Evolutionary conservation across 371 early-diverging fungal genomes (phyloP), one percentile per base, ranked within the genome.

Genomic region (Blakeslea trispora): DNA sequence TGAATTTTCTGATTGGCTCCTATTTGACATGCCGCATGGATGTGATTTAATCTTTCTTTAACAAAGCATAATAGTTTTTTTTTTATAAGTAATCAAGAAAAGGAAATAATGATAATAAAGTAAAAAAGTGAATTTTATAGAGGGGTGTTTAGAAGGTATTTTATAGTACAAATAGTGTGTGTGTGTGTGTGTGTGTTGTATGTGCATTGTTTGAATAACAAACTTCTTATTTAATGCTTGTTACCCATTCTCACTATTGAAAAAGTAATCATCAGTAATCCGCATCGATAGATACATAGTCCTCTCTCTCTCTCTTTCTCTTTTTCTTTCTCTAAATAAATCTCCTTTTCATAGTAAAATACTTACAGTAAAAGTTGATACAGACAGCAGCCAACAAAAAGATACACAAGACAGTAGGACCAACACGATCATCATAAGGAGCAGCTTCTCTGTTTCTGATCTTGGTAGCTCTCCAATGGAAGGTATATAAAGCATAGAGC

Each of bases 341-440:
- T n/a, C n/a, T n/a, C n/a, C n/a, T n/a, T n/a, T n/a, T n/a, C n/a
- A n/a, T n/a, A n/a, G n/a, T n/a, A n/a, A n/a, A 28, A 24, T 23
- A 90, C 81, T 91, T 93, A 68, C 91, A 83, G 62, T 88, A 91
- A 53, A 96, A 88, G 67, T 92, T 92, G 53, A 89, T 66, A 13
- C 84, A 59, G 59, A 94, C 81, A n/a, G 90, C 94, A 51, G 77
- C 63, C 40, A 93, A 77, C 49, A 93, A 83, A 34, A 88, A 84
- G 32, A 85, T 64, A 28, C 92, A 91, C 11, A 94, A 77, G 31
- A 91, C 72, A n/a, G 87, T 85, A 17, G 93, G 94, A 14, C 88
- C 85, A 17, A 70, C 57, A 22, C 81, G 69, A 64, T 79, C 81
- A 61, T 77, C 81, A 50, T 85, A 85, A 18, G 84, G 79, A 11